Evolutionary conservation across 805 yeast species (phyloP), one percentile per base, ranked within the genome.

Genomic region (Grigorovia yakushimaensis): DNA sequence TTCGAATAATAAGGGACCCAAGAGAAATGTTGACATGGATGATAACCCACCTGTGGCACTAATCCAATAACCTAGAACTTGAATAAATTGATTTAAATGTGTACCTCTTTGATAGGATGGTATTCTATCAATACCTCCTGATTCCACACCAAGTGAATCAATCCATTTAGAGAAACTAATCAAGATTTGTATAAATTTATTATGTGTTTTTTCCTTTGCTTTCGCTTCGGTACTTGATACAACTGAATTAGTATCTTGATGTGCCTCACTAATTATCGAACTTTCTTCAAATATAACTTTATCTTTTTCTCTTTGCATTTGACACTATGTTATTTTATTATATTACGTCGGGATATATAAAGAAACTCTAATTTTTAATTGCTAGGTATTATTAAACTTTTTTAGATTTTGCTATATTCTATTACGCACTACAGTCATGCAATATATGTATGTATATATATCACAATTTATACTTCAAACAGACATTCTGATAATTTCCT

Each of bases 21-120:
- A 66, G 47, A 84, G 78, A 58, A 77, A 88, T 1, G 93, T 78
- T 1, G 95, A 83, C 88, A 88, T 84, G 1, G 96, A 85, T 2
- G 94, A 82, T n/a, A 88, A 68, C 0, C 95, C 88, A 45, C 95
- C 94, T 49, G 89, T 76, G 0, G 91, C 95, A 39, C 89, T 80
- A 15, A 85, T 58, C 96, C 96, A 88, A 41, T 87, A 72, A 2
- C 93, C 88, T 11, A 74, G 63, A 17, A 85, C 86, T 15, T 73
- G 69, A 5, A 73, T 35, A 41, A 70, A 64, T 45, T 66, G 69
- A 13, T 57, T 58, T 35, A 55, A 60, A 27, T 59, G 53, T 4
- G 68, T 60, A n/a, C 82, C 73, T 49, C 89, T 66, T 43, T 83
- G 85, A 51, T 79, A 71, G 0, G 93, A 84, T 39, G 74, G 67